Evolutionary conservation across 148 eudicot genomes (phyloP), one percentile per base, ranked within the genome.

Genomic region (Persicaria tinctoria): DNA sequence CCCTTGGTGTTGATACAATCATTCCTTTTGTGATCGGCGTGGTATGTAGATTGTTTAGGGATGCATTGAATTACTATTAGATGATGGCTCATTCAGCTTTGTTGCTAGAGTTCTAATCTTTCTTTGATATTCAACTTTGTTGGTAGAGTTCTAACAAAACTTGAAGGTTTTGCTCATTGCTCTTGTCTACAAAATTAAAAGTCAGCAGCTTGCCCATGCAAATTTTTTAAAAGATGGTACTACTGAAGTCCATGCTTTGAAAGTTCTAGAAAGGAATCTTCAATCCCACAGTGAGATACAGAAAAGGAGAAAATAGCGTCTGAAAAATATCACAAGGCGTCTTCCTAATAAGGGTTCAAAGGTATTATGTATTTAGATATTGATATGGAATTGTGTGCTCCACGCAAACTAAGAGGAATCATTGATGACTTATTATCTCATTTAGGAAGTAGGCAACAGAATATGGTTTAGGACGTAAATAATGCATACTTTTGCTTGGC

Each of bases 101-200:
- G 23, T 20, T 20, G 23, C 23, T 20, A 20, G 23, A 20, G 23
- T 20, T 20, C 23, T 20, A 20, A 20, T 20, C 0, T 0, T 20
- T 20, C 23, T 20, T 20, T 20, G 23, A 20, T 20, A 20, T 20
- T 20, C 23, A 20, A 0, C 23, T 20, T 20, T 20, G 23, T 20
- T 20, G 23, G 23, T 20, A 20, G 23, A 20, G 23, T 20, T 20
- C 23, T 20, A 20, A 20, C 23, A 20, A 20, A 9, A 38, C n/a
- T 74, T 82, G 72, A 70, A 94, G 98, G 85, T 95, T 46, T 84
- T 95, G 80, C 88, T 95, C 79, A 90, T 95, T 86, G 87, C 85
- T 74, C 94, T 92, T 72, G 73, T 89, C 68, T 83, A 86, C 76
- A 96, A 96, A 83, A 84, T 77, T 76, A 82, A 69, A 50, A 84